Conservation (phyloP, 106 monocot genomes). For the Narthecium ossifragum region DNA sequence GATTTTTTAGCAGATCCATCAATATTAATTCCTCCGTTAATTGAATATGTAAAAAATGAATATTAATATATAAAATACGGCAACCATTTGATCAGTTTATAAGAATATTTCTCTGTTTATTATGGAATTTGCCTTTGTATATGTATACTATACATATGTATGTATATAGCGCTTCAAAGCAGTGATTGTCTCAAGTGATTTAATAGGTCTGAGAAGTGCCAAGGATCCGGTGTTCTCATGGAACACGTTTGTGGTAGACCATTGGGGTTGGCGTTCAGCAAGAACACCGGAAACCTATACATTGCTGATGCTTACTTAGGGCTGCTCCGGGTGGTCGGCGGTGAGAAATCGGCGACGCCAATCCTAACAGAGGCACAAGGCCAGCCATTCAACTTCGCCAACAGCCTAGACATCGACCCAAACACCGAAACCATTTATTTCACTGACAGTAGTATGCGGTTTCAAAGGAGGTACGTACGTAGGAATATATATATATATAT, state of each 20-base stretch:
- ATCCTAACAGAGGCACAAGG: slow-evolving; percentile 20
- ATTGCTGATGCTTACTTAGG: slow-evolving; percentile 78
- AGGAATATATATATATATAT: not conserved
- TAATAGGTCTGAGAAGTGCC: slow-evolving; percentile 35
- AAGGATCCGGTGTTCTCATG: slow-evolving; percentile 18
- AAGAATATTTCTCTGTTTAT: not conserved
- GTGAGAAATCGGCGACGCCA: slow-evolving; percentile 12
- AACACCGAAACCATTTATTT: slow-evolving; percentile 55
- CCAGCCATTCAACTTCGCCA: slow-evolving; percentile 38
- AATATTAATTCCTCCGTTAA: not conserved
- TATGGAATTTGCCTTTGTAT: not conserved
- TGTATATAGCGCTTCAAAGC: too few species aligned
- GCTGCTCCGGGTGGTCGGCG: slow-evolving; percentile 17
- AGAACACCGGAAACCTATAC: slow-evolving; percentile 49
- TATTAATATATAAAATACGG: not conserved
- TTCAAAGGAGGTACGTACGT: slow-evolving; percentile 44
- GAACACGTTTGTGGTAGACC: slow-evolving; percentile 65
- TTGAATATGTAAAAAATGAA: not conserved
- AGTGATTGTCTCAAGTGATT: too few species aligned
- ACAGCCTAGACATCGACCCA: slow-evolving; percentile 61
- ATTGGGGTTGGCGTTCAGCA: slow-evolving; percentile 51
- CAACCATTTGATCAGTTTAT: too few species aligned
- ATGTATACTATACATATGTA: not conserved
- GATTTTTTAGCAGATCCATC: too few species aligned
- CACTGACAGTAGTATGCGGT: slow-evolving; percentile 53